phyloP scores from a whole-genome alignment of 1,284 basidiomycete genomes.

The Cryptococcus amylolentus region DNA sequence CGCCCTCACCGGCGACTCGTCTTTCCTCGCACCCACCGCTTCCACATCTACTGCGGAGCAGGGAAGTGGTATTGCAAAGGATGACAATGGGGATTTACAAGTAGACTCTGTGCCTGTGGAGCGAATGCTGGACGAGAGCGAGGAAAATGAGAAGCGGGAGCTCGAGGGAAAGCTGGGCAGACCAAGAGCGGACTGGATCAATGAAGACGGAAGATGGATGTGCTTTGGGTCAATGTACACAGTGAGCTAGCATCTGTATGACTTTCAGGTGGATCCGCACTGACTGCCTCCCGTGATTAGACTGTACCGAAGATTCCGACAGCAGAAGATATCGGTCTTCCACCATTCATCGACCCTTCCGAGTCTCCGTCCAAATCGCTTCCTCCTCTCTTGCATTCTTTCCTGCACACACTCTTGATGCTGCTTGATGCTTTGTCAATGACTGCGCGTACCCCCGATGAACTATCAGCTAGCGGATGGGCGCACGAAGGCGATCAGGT shows the following conservation, averaged over 20 bases:
- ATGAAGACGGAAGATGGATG: slow-evolving; percentile 25
- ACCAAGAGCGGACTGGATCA: slow-evolving; percentile 36
- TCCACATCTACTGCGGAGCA: slow-evolving; percentile 4
- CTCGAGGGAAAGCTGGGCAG: slow-evolving; percentile 19
- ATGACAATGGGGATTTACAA: neutral
- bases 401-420: slow-evolving; percentile 42
- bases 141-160: slow-evolving; percentile 12
- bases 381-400: slow-evolving; percentile 38
- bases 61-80: slow-evolving; percentile 9
- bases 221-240: slow-evolving; percentile 36
- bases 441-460: slow-evolving; percentile 38
- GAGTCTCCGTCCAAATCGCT: slow-evolving; percentile 27
- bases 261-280: neutral
- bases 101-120: neutral
- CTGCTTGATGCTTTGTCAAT: slow-evolving; percentile 38
- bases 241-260: slow-evolving; percentile 19
- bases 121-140: slow-evolving; percentile 10
- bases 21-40: neutral
- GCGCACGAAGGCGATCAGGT: slow-evolving; percentile 46
- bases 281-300: slow-evolving; percentile 11
- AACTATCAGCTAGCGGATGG: slow-evolving; percentile 31
- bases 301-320: slow-evolving; percentile 34
- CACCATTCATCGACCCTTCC: slow-evolving; percentile 25
- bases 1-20: slow-evolving; percentile 10
- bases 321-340: slow-evolving; percentile 31